phyloP scores from a whole-genome alignment of 1,284 basidiomycete genomes.

The Moesziomyces antarcticus region DNA sequence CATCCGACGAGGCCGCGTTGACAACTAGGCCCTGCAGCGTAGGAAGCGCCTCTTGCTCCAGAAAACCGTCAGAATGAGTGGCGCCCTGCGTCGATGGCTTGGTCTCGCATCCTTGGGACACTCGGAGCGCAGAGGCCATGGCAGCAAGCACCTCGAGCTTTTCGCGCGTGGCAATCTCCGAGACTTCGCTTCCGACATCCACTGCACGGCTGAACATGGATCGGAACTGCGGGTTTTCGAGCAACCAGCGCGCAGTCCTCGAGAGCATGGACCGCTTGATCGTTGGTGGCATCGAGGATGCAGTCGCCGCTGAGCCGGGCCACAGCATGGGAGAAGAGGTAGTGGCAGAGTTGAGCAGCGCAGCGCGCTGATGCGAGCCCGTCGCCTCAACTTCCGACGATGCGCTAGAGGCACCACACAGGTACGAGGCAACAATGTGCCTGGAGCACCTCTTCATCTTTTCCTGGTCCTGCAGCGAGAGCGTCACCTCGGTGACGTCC shows the following conservation, averaged over 20 bases:
- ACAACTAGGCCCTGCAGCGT: conserved; percentile 14
- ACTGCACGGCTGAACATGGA: conserved; percentile 13
- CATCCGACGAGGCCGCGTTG: background rate
- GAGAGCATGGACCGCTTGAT: conserved; percentile 27
- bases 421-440: conserved; percentile 14
- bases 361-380: background rate
- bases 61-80: background rate
- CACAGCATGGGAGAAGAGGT: background rate
- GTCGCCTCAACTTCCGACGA: background rate
- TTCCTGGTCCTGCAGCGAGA: conserved; percentile 17
- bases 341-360: no score
- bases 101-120: background rate
- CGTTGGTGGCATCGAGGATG: background rate
- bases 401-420: conserved; percentile 2
- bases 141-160: conserved; percentile 40
- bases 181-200: background rate
- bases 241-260: conserved; percentile 30
- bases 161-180: conserved; percentile 17
- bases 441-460: conserved; percentile 9
- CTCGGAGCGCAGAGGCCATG: conserved; percentile 24
- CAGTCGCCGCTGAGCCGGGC: background rate
- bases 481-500: conserved; percentile 5
- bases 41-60: conserved; percentile 2
- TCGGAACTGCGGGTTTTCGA: conserved; percentile 39
- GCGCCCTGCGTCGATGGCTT: background rate